Conservation (phyloP, 352 stramenopile species). For the Thraustochytrium striatum region DNA sequence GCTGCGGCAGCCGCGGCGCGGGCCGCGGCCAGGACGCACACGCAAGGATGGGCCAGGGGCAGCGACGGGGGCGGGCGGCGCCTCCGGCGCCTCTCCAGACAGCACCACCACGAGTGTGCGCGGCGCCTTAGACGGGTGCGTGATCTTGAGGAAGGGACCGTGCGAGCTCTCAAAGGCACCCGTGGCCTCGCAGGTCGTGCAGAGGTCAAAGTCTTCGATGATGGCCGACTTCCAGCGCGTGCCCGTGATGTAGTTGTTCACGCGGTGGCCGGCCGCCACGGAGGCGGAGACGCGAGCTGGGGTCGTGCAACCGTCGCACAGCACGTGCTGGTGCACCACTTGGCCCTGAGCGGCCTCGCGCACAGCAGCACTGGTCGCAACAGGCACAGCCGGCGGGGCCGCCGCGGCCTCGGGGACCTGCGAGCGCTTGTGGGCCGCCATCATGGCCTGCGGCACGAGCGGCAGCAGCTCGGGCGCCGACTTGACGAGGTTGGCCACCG, state of each 20-base stretch:
- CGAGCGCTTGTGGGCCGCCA: neutral
- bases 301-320: slow-evolving; percentile 25
- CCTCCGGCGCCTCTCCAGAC: neutral
- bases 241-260: slow-evolving; percentile 21
- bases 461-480: slow-evolving; percentile 6
- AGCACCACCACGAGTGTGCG: slow-evolving; percentile 46
- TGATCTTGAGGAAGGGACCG: slow-evolving; percentile 73
- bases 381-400: neutral
- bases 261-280: neutral
- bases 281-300: neutral
- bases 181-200: slow-evolving; percentile 64
- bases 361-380: neutral
- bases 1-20: neutral
- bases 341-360: neutral
- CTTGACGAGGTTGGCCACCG: neutral
- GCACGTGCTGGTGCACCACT: slow-evolving; percentile 17
- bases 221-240: slow-evolving; percentile 72
- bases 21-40: too few species aligned
- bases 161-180: slow-evolving; percentile 57
- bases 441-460: neutral
- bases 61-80: neutral
- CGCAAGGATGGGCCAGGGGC: neutral
- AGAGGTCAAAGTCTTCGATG: slow-evolving; percentile 70
- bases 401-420: neutral
- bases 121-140: slow-evolving; percentile 60